phyloP scores from a whole-genome alignment of 2,329 filamentous ascomycete genomes.

The Beauveria rudraprayagi region DNA sequence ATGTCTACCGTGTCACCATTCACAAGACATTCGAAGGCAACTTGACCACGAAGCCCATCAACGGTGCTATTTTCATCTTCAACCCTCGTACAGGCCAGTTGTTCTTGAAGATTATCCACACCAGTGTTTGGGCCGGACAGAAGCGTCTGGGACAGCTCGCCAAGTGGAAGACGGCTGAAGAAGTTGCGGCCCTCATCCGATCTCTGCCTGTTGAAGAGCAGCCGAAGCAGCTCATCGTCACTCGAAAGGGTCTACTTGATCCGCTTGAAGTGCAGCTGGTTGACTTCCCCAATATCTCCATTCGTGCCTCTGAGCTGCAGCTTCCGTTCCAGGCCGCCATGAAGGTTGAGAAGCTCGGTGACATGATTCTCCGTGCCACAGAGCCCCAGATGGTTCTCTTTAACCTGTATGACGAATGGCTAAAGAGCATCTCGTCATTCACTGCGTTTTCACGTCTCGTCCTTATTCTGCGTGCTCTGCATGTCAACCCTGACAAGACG shows the following conservation, averaged over 20 bases:
- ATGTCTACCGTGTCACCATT: constrained; percentile 98
- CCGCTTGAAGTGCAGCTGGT: constrained; percentile 94
- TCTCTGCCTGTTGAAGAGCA: constrained; percentile 96
- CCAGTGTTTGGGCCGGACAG: constrained; percentile 97
- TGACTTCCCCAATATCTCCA: constrained; percentile 98
- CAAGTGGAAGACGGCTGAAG: constrained; percentile 99
- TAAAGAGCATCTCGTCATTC: constrained; percentile 97
- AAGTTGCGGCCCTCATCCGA: constrained; percentile 94
- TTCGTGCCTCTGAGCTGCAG: constrained; percentile 92
- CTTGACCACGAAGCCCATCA: constrained; percentile 97
- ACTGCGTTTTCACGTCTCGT: constrained; percentile 95
- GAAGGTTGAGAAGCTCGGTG: constrained; percentile 98
- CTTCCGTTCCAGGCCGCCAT: constrained; percentile 98
- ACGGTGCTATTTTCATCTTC: constrained; percentile 99
- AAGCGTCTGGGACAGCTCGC: constrained; percentile 97
- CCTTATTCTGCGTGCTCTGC: constrained; percentile 84
- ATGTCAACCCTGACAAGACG: constrained; percentile 97
- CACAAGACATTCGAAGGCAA: constrained; percentile 99
- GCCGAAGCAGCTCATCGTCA: constrained; percentile 97
- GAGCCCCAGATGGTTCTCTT: constrained; percentile 99
- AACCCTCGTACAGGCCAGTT: constrained; percentile 96
- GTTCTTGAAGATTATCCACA: constrained; percentile 99
- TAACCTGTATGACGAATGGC: constrained; percentile 97
- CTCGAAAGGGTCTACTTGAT: constrained; percentile 91
- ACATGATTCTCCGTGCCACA: constrained; percentile 96